Evolutionary conservation across 2,329 filamentous ascomycete species (phyloP).

Genomic region (Colletotrichum destructivum): DNA sequence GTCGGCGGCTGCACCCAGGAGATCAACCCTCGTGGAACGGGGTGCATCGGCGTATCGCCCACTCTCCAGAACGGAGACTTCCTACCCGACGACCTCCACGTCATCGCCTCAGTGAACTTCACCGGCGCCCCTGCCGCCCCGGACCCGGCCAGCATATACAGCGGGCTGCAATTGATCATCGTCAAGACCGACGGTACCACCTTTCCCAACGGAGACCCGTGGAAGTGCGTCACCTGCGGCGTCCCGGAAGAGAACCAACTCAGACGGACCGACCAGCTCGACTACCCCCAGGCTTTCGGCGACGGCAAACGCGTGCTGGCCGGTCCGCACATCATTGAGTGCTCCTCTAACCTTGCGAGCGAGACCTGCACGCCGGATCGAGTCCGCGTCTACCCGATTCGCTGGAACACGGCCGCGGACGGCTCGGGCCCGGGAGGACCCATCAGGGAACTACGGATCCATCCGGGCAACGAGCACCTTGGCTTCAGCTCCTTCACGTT

Average conservation of each 20-base stretch:
- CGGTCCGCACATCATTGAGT: conserved; percentile 56
- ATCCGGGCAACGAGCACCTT: conserved; percentile 58
- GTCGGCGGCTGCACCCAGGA: conserved; percentile 51
- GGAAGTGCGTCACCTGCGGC: conserved; percentile 64
- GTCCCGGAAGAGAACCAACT: conserved; percentile 52
- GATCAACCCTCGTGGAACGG: conserved; percentile 54
- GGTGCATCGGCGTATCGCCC: conserved; percentile 51
- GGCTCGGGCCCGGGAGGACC: conserved; percentile 48
- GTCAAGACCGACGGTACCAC: conserved; percentile 58
- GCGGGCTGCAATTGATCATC: conserved; percentile 58
- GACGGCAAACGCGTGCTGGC: conserved; percentile 55
- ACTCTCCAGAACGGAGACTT: conserved; percentile 50
- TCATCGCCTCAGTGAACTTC: conserved; percentile 57
- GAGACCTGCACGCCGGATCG: conserved; percentile 53
- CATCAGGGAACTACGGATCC: conserved; percentile 58
- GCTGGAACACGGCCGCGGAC: conserved; percentile 52
- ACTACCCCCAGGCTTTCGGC: conserved; percentile 61
- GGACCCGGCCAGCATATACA: conserved; percentile 58
- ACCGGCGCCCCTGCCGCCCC: conserved; percentile 58
- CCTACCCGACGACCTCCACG: conserved; percentile 59
- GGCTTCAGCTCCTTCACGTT: conserved; percentile 54
- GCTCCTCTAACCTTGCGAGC: conserved; percentile 52
- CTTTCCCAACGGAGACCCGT: conserved; percentile 61
- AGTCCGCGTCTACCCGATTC: conserved; percentile 56
- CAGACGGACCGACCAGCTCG: conserved; percentile 44